Evolutionary conservation across 495 filamentous ascomycete genomes (phyloP), one percentile per base, ranked within the genome.

Genomic region (Symbiotaphrina buchneri): DNA sequence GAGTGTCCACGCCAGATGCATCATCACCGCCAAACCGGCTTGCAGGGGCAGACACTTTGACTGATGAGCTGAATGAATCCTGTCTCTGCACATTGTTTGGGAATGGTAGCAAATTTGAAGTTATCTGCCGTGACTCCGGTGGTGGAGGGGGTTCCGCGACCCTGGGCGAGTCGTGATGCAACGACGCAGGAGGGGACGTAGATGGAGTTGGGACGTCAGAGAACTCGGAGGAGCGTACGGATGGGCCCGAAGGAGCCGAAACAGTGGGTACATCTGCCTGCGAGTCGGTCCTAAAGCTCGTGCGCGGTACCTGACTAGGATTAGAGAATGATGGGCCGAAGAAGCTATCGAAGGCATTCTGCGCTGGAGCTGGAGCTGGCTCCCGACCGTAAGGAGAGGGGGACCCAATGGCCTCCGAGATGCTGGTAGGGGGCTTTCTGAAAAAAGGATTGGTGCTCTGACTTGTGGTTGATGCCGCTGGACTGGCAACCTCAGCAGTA

Each of bases 361-460:
- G 72, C 45, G 56, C 62, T 37, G 63, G 56, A 24, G 41, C 61
- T 39, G 40, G 52, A 31, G 37, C 51, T 48, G 33, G 45, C 34
- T 49, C 60, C 46, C 56, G 43, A 18, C 49, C 43, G 36, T 62
- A 63, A 1, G 58, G 53, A 15, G 59, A 60, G n/a, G 59, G 51
- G 13, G 69, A 63, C 35, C 54, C 43, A 21, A 49, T 55, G 41
- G 64, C 68, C 24, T 82, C 78, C 27, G 71, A 62, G 15, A 60
- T 57, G 34, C 67, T 74, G 18, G 65, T 73, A 5, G 57, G 47
- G 2, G 74, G 70, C 26, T 72, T 69, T 35, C 79, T 63, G 54
- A 90, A 90, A 58, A 93, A 93, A 3, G 83, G 83, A 41, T 93
- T 93, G 13, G 65, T 76, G 49, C 72, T 78, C 40, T 70, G 72